A percentile compares a stretch with the other conserved stretches of the same genome.
These are phyloP conservation scores for Eucalyptus albens DNA, from an alignment of 345 rosid genomes.

Conservation along the genomic window DNA sequence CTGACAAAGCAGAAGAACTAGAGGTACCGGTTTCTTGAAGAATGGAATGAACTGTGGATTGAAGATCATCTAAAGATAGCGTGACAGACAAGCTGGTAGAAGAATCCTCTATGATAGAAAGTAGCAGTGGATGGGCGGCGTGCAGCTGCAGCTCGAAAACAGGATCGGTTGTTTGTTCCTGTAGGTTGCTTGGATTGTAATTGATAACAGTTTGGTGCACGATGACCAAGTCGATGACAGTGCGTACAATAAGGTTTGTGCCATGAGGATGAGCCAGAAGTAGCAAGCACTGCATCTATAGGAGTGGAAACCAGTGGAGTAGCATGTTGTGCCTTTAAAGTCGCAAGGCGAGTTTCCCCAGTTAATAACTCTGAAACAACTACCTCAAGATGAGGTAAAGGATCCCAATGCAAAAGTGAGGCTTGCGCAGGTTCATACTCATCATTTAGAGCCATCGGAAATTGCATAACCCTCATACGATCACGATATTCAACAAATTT, in stretches of 20 bases:
- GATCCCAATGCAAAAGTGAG: neutral
- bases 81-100: fast-evolving
- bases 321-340: neutral
- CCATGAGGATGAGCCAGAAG: neutral
- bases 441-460: neutral
- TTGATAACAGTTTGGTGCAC: too few relatives aligned
- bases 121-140: fast-evolving
- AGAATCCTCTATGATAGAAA: neutral
- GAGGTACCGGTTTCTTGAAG: neutral
- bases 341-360: neutral
- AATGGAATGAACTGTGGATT: neutral
- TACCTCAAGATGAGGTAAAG: neutral
- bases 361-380: neutral
- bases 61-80: too few relatives aligned
- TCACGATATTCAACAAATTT: neutral
- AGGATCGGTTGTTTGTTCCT: neutral
- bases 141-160: fast-evolving
- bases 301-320: neutral
- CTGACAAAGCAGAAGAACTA: neutral
- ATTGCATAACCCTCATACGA: neutral
- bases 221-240: fast-evolving
- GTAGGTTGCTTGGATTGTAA: too few relatives aligned
- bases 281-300: neutral
- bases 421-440: neutral
- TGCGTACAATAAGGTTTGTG: too few relatives aligned